Percentiles rank a stretch among this genome's conserved stretches.
These are phyloP conservation scores for Fusarium decemcellulare DNA, from an alignment of 2,329 filamentous ascomycete species.

Conservation along the genomic window DNA sequence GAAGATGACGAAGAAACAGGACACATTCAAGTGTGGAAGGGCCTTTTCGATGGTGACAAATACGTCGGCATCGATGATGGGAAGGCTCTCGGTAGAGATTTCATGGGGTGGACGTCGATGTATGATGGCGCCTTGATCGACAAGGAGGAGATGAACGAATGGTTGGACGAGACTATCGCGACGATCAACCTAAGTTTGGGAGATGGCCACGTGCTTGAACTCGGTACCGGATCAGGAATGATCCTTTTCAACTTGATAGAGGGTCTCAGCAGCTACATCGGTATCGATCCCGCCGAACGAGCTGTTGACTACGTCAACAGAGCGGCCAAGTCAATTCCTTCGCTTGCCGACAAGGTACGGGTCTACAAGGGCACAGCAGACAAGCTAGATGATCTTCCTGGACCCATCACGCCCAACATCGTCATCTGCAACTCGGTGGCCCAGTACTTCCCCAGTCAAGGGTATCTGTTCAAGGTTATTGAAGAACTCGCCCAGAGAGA, in stretches of 20 bases:
- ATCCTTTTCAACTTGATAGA: conserved; percentile 43
- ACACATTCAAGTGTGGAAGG: conserved; percentile 3
- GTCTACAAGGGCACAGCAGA: not conserved
- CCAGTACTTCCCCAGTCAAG: conserved; percentile 48
- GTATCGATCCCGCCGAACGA: conserved; percentile 36
- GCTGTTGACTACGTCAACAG: not conserved
- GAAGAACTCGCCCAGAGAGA: conserved; percentile 27
- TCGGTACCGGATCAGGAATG: conserved; percentile 47
- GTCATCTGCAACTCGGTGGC: conserved; percentile 47
- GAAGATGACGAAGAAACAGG: not conserved
- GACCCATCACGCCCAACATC: not conserved
- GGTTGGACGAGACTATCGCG: conserved; percentile 45
- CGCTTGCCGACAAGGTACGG: not conserved
- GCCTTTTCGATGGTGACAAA: conserved; percentile 23
- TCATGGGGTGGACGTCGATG: conserved; percentile 46
- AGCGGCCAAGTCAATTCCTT: conserved; percentile 10
- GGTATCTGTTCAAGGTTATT: conserved; percentile 41
- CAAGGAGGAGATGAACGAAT: conserved; percentile 43
- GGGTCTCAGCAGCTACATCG: conserved; percentile 39
- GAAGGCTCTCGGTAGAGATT: conserved; percentile 38
- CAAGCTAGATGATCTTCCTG: not conserved
- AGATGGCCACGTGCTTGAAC: conserved; percentile 32
- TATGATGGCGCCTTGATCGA: conserved; percentile 38
- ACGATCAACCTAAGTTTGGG: conserved; percentile 9
- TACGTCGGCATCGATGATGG: conserved; percentile 32